Evolutionary conservation across 345 rosid genomes (phyloP).

Genomic region (Noccaea caerulescens): DNA sequence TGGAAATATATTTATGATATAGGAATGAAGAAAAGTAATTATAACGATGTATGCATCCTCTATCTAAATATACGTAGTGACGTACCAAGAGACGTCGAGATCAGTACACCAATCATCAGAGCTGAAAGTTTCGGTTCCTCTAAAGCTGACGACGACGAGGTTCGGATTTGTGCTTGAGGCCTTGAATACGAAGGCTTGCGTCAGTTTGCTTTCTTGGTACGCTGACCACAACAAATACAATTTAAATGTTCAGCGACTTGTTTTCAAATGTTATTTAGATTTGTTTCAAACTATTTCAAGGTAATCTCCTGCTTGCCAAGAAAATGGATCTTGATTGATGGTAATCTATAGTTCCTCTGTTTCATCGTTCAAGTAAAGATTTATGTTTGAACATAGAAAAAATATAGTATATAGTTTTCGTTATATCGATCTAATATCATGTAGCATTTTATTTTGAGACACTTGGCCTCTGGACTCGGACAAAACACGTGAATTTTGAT

Average conservation of each 20-base stretch:
- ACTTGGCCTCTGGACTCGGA: neutral
- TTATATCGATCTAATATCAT: neutral
- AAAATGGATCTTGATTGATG: neutral
- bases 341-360: neutral
- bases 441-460: conserved; percentile 10
- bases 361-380: neutral
- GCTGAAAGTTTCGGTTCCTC: conserved; percentile 62
- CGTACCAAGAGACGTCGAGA: conserved; percentile 60
- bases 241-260: neutral
- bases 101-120: conserved; percentile 55
- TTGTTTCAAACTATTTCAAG: neutral
- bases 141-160: conserved; percentile 55
- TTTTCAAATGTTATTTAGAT: neutral
- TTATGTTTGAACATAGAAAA: neutral
- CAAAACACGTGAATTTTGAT: conserved; percentile 27
- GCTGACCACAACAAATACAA: conserved; percentile 29
- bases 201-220: conserved; percentile 38
- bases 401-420: no score
- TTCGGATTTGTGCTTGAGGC: conserved; percentile 45
- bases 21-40: neutral
- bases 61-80: no score
- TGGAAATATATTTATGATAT: neutral
- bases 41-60: no score
- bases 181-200: conserved; percentile 56
- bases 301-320: neutral